Evolutionary conservation across 1,139 yeast genomes (phyloP).

Genomic region (Scheffersomyces parashehatae): DNA sequence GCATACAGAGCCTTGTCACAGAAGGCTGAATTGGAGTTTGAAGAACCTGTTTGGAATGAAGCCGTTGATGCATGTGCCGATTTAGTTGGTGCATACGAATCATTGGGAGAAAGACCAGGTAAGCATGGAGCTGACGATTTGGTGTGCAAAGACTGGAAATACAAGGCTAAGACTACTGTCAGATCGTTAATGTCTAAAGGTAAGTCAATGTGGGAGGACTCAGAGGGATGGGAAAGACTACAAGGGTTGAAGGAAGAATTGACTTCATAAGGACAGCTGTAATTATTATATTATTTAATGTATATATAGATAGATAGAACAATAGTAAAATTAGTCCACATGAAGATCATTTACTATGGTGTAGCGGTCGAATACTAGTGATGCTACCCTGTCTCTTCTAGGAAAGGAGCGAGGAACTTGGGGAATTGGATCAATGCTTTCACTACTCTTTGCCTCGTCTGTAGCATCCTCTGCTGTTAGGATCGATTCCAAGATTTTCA

Average conservation of each 20-base stretch:
- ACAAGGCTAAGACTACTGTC: conserved; percentile 72
- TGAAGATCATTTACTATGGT: conserved; percentile 27
- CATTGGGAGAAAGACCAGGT: conserved; percentile 84
- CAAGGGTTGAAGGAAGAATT: conserved; percentile 52
- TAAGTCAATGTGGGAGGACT: conserved; percentile 74
- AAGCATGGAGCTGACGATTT: conserved; percentile 79
- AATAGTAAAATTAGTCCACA: neutral
- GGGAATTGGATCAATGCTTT: too few relatives aligned
- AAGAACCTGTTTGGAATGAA: conserved; percentile 69
- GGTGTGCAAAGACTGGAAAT: conserved; percentile 91
- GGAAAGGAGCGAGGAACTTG: too few relatives aligned
- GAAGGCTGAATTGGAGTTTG: conserved; percentile 62
- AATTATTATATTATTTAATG: conserved; percentile 4
- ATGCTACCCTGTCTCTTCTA: conserved; percentile 21
- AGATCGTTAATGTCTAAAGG: conserved; percentile 82
- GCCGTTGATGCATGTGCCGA: conserved; percentile 82
- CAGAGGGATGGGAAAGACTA: conserved; percentile 74
- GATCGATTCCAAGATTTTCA: too few relatives aligned
- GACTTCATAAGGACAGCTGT: conserved; percentile 7
- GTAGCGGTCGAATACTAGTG: conserved; percentile 29
- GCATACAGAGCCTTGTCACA: conserved; percentile 76
- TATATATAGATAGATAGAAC: neutral
- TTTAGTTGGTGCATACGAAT: conserved; percentile 82
- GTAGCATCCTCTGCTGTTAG: too few relatives aligned
- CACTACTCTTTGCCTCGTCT: too few relatives aligned